Conservation (phyloP, 805 yeast genomes). For the Cephaloascus albidus region DNA sequence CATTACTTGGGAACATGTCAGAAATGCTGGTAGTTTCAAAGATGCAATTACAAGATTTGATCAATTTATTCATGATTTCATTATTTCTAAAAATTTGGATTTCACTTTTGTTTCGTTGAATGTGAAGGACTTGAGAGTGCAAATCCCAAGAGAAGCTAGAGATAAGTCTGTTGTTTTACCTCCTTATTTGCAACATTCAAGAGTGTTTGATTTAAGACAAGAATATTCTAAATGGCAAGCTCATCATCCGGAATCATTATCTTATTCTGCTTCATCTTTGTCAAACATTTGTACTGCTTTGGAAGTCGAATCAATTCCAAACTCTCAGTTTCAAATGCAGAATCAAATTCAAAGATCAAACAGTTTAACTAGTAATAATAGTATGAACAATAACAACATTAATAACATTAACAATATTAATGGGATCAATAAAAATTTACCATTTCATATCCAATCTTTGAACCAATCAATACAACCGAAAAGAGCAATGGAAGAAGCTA, state of each 20-base stretch:
- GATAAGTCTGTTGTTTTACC: slow-evolving; percentile 70
- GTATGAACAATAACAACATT: background rate
- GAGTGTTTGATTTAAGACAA: slow-evolving; percentile 63
- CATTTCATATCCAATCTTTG: background rate
- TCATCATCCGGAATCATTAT: slow-evolving; percentile 40
- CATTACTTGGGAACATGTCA: slow-evolving; percentile 53
- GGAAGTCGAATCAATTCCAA: slow-evolving; percentile 21
- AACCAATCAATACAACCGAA: slow-evolving; percentile 13
- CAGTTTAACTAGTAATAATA: background rate
- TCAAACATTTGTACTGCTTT: slow-evolving; percentile 36
- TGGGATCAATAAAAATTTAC: background rate
- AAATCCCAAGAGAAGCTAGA: slow-evolving; percentile 71
- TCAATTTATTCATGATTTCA: slow-evolving; percentile 31
- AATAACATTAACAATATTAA: background rate
- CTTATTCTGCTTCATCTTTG: slow-evolving; percentile 22
- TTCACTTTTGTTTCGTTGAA: slow-evolving; percentile 61
- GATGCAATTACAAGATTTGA: slow-evolving; percentile 56
- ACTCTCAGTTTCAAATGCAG: slow-evolving; percentile 1
- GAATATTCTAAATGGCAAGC: slow-evolving; percentile 70
- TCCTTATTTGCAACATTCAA: slow-evolving; percentile 63
- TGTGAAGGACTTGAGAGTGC: slow-evolving; percentile 67
- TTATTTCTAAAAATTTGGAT: slow-evolving; percentile 32
- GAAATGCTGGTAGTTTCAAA: slow-evolving; percentile 47
- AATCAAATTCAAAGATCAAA: background rate
- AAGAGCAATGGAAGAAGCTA: slow-evolving; percentile 37